Percentiles rank a stretch among this genome's conserved stretches.
phyloP scores from a whole-genome alignment of 805 yeast species.

The Sugiyamaella valdiviana region DNA sequence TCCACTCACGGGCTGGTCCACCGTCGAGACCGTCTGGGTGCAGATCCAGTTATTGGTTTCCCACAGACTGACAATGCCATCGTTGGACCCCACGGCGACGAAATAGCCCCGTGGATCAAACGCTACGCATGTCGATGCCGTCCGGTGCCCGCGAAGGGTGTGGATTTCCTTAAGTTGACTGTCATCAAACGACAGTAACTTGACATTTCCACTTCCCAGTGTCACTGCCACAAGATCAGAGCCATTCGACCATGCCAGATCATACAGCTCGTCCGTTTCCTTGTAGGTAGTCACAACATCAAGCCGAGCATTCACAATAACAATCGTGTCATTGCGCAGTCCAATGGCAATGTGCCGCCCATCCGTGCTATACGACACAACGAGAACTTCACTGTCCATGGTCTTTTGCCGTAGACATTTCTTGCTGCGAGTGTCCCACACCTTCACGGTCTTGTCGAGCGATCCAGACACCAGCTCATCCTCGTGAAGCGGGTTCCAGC shows the following conservation, averaged over 20 bases:
- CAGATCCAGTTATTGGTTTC: constrained; percentile 37
- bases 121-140: constrained; percentile 42
- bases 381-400: constrained; percentile 21
- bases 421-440: constrained; percentile 42
- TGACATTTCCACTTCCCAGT: constrained; percentile 42
- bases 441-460: constrained; percentile 39
- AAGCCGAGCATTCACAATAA: constrained; percentile 33
- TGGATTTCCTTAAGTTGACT: constrained; percentile 8
- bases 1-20: constrained; percentile 36
- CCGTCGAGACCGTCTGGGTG: constrained; percentile 32
- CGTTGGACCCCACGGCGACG: constrained; percentile 50
- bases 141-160: constrained; percentile 42
- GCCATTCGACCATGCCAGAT: constrained; percentile 36
- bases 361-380: constrained; percentile 39
- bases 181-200: constrained; percentile 18
- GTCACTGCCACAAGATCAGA: constrained; percentile 40
- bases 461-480: constrained; percentile 45
- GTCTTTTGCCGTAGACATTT: constrained; percentile 30
- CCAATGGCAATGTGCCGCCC: constrained; percentile 43
- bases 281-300: constrained; percentile 29
- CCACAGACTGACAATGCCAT: constrained; percentile 53
- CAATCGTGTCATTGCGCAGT: constrained; percentile 36
- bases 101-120: constrained; percentile 49
- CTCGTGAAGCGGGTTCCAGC: constrained; percentile 47
- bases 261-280: constrained; percentile 29